Evolutionary conservation across 306 rosid genomes (phyloP).

Genomic region (Echinosophora koreensis): DNA sequence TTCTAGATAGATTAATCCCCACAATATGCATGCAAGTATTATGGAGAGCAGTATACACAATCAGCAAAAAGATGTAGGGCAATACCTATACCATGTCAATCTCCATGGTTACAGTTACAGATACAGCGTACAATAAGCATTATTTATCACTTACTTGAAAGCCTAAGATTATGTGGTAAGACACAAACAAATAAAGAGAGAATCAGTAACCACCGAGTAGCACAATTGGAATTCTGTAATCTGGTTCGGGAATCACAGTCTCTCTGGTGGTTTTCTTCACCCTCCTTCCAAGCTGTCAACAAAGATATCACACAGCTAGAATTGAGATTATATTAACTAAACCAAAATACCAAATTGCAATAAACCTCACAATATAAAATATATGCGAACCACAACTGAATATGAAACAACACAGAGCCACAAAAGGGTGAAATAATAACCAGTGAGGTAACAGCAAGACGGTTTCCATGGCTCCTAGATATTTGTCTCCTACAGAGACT

Average conservation of each 20-base stretch:
- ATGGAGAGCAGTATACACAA: neutral
- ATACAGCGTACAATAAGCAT: neutral
- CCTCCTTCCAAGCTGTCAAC: constrained; percentile 76
- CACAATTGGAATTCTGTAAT: constrained; percentile 89
- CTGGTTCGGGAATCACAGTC: constrained; percentile 91
- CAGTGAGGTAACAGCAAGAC: constrained; percentile 70
- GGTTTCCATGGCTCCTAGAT: constrained; percentile 54
- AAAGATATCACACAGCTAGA: constrained; percentile 43
- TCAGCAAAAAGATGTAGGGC: neutral
- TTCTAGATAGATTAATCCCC: constrained; percentile 1
- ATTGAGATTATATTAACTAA: constrained; percentile 28
- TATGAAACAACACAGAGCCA: constrained; percentile 17
- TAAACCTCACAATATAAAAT: neutral
- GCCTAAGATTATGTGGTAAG: constrained; percentile 19
- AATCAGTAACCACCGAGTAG: constrained; percentile 72
- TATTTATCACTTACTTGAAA: constrained; percentile 34
- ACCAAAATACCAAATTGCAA: constrained; percentile 10
- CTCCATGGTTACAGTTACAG: constrained; percentile 5
- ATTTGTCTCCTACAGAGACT: constrained; percentile 47
- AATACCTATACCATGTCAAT: constrained; percentile 5
- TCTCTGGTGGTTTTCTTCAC: constrained; percentile 56
- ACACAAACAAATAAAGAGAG: constrained; percentile 40
- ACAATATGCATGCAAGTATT: neutral
- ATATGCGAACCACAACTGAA: constrained; percentile 10
- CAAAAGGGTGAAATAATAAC: constrained; percentile 60